A percentile compares a stretch with the other conserved stretches of the same genome.
Evolutionary conservation across 257 asterid species (phyloP).

Genomic region (Gardenia jasminoides): DNA sequence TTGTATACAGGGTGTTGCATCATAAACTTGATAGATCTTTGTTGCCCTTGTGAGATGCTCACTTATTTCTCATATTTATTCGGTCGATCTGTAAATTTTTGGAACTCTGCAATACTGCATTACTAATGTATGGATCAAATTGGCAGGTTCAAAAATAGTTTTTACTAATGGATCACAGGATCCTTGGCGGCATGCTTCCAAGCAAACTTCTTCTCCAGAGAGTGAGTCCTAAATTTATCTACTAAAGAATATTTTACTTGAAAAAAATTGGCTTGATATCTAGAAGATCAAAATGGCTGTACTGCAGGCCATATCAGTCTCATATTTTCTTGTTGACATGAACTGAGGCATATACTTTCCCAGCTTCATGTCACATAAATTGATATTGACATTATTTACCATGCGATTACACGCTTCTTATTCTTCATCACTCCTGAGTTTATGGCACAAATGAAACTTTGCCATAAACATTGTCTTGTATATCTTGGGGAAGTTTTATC

Average conservation of each 20-base stretch:
- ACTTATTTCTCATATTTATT: background rate
- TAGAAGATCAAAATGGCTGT: background rate
- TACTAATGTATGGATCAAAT: conserved; percentile 5
- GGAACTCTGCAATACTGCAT: background rate
- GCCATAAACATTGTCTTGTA: background rate
- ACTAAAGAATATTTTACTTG: background rate
- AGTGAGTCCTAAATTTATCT: conserved; percentile 44
- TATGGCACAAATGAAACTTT: no score
- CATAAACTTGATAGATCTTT: background rate
- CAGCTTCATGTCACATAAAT: background rate
- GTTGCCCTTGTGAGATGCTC: background rate
- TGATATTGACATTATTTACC: background rate
- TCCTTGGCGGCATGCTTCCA: conserved; percentile 99
- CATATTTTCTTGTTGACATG: background rate
- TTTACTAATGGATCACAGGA: conserved; percentile 97
- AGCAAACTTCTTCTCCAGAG: conserved; percentile 75
- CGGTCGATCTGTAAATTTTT: background rate
- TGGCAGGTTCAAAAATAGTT: conserved; percentile 81
- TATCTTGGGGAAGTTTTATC: no score
- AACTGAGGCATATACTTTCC: background rate
- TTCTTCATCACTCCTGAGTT: background rate
- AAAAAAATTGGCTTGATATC: background rate
- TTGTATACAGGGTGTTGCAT: background rate
- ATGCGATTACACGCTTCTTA: background rate
- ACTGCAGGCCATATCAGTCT: background rate